These are phyloP conservation scores for Candolleomyces efflorescens DNA, from an alignment of 768 basidiomycete species.

Conservation along the genomic window DNA sequence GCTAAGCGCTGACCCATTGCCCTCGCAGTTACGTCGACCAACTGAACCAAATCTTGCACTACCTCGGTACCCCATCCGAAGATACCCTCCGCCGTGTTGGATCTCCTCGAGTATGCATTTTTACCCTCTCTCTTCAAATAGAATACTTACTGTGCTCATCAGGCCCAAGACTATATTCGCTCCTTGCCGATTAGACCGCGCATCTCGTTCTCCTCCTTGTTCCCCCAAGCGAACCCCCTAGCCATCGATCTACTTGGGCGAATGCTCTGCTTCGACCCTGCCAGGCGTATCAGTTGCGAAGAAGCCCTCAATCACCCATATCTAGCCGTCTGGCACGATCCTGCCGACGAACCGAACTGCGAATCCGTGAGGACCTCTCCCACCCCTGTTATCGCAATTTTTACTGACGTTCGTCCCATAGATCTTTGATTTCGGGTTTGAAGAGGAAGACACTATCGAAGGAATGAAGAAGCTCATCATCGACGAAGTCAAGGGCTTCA, in stretches of 20 bases:
- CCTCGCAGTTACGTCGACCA: conserved; percentile 90
- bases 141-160: conserved; percentile 3
- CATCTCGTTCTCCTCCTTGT: conserved; percentile 86
- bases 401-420: conserved; percentile 20
- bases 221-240: conserved; percentile 90
- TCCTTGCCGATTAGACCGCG: conserved; percentile 96
- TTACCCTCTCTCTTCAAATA: neutral
- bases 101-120: conserved; percentile 72
- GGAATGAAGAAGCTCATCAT: conserved; percentile 97
- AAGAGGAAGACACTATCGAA: conserved; percentile 93
- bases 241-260: conserved; percentile 91
- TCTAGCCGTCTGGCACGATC: conserved; percentile 96
- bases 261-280: conserved; percentile 94
- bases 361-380: conserved; percentile 48
- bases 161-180: conserved; percentile 98
- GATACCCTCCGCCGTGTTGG: conserved; percentile 95
- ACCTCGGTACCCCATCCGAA: conserved; percentile 96
- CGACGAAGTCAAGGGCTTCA: conserved; percentile 86
- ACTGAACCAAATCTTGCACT: conserved; percentile 95
- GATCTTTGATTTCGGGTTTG: conserved; percentile 96
- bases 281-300: conserved; percentile 93
- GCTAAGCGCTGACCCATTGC: neutral
- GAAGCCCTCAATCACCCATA: conserved; percentile 95
- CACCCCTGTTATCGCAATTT: neutral
- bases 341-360: conserved; percentile 88